A percentile compares a stretch with the other conserved stretches of the same genome.
phyloP scores from a whole-genome alignment of 306 rosid genomes.

The Rosa multiflora region DNA sequence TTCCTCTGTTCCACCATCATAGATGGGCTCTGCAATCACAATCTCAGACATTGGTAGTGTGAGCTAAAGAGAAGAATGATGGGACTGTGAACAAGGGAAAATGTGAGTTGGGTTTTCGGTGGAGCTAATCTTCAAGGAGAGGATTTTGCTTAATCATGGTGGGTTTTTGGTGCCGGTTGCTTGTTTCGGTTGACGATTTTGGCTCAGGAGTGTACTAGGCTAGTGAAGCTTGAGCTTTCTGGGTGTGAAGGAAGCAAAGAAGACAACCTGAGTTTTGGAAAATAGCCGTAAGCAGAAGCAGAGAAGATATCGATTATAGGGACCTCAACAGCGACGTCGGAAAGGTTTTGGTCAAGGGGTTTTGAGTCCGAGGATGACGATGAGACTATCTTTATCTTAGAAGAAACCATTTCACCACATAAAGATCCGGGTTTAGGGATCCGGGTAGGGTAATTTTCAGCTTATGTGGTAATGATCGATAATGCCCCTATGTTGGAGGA shows the following conservation, averaged over 20 bases:
- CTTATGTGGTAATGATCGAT: no score
- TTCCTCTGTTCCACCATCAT: no score
- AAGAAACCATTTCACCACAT: slow-evolving; percentile 44
- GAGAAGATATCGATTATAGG: slow-evolving; percentile 59
- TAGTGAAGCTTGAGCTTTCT: slow-evolving; percentile 77
- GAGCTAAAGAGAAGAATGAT: no score
- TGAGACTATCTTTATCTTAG: slow-evolving; percentile 74
- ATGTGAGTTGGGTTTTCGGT: no score
- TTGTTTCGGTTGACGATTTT: slow-evolving; percentile 61
- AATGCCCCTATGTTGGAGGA: slow-evolving; percentile 60
- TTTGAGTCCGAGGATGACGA: slow-evolving; percentile 49
- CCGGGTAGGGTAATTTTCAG: no score
- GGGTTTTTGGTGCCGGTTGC: slow-evolving; percentile 43
- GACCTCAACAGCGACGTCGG: slow-evolving; percentile 26
- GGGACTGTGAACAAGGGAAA: no score
- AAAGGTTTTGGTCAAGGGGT: slow-evolving; percentile 34
- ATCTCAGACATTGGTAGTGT: no score
- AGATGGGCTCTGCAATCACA: no score
- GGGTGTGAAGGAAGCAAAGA: slow-evolving; percentile 83
- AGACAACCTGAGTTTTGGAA: slow-evolving; percentile 52
- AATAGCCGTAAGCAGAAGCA: slow-evolving; percentile 73
- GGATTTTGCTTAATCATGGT: slow-evolving; percentile 48
- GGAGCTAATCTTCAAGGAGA: no score
- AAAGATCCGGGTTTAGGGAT: background rate
- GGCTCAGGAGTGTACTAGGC: slow-evolving; percentile 80